Conservation (phyloP, 768 basidiomycete species). For the Rossbeevera mucosa region DNA sequence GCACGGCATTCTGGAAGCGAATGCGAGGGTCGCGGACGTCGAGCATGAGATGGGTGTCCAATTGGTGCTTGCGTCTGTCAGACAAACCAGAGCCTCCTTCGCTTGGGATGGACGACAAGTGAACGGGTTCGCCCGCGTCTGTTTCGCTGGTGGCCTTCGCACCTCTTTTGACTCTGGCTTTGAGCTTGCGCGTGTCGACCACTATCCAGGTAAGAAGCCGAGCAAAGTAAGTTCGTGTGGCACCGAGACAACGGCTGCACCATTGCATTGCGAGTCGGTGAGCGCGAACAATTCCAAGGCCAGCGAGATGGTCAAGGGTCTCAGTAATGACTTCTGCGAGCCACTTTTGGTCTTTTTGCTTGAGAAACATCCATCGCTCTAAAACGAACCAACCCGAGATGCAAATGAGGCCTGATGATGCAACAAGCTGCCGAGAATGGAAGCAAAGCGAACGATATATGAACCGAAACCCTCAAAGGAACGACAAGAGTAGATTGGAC, state of each 20-base stretch:
- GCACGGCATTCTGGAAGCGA: constrained; percentile 40
- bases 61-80: neutral
- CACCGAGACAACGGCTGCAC: constrained; percentile 16
- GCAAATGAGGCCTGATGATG: constrained; percentile 38
- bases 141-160: neutral
- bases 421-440: constrained; percentile 20
- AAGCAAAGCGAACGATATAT: neutral
- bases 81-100: neutral
- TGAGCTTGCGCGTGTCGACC: constrained; percentile 1
- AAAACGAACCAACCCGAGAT: constrained; percentile 51
- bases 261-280: constrained; percentile 20
- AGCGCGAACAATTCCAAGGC: constrained; percentile 23
- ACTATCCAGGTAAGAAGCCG: constrained; percentile 16
- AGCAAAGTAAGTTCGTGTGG: constrained; percentile 3
- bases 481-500: neutral
- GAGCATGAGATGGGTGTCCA: constrained; percentile 10
- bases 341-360: constrained; percentile 44
- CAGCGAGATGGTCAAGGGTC: constrained; percentile 17
- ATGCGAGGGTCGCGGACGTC: constrained; percentile 23
- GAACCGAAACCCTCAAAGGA: neutral
- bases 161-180: neutral
- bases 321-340: constrained; percentile 36
- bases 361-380: constrained; percentile 43
- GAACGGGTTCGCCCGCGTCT: neutral
- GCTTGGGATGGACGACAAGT: neutral